Conservation (phyloP, 345 rosid species). For the Populus simonii region DNA sequence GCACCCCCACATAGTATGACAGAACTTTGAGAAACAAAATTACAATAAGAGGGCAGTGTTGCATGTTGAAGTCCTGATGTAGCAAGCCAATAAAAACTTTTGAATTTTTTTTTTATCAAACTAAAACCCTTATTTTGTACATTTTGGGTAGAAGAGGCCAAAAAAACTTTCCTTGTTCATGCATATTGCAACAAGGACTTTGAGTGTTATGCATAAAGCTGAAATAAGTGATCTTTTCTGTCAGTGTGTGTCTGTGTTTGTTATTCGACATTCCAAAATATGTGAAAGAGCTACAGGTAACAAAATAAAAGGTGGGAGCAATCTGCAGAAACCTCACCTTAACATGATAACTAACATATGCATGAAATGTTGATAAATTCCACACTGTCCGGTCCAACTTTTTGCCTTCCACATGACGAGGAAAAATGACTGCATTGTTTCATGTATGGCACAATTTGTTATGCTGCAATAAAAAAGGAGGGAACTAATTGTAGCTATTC, state of each 20-base stretch:
- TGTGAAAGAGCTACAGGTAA: background rate
- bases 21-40: background rate
- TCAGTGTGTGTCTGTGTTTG: background rate
- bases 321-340: slow-evolving; percentile 50
- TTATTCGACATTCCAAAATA: background rate
- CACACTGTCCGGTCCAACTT: slow-evolving; percentile 86
- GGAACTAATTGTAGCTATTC: background rate
- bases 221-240: background rate
- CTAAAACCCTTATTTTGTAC: background rate
- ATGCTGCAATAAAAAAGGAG: slow-evolving; percentile 3
- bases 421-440: slow-evolving; percentile 59
- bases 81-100: background rate
- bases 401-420: slow-evolving; percentile 86
- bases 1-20: too few relatives aligned
- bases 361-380: slow-evolving; percentile 87
- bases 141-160: background rate
- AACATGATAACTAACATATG: slow-evolving; percentile 94
- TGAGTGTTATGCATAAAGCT: background rate
- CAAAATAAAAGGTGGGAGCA: background rate
- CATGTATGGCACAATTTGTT: slow-evolving; percentile 15
- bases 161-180: background rate
- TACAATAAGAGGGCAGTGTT: background rate
- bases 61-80: background rate
- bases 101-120: too few relatives aligned
- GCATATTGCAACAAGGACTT: background rate